A percentile compares a stretch with the other conserved stretches of the same genome.
Evolutionary conservation across 768 basidiomycete genomes (phyloP).

Genomic region (Suillus fuscotomentosus): DNA sequence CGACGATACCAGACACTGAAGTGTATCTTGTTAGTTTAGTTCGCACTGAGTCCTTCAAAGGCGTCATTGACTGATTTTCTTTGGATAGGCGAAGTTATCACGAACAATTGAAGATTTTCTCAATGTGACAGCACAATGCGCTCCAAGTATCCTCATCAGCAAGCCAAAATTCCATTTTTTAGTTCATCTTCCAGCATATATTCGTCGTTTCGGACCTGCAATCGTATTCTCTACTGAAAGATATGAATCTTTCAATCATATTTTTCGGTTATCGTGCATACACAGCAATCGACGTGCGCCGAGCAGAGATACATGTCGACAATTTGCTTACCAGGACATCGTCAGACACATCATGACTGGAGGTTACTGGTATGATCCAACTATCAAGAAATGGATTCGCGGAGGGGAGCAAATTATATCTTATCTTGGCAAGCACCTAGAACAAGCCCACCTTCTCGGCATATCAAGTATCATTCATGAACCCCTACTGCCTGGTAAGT

Average conservation of each 20-base stretch:
- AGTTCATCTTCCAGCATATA: conserved; percentile 22
- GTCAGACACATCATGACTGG: conserved; percentile 17
- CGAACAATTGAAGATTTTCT: conserved; percentile 20
- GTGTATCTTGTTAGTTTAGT: conserved; percentile 13
- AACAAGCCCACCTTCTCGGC: conserved; percentile 4
- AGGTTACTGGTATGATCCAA: conserved; percentile 11
- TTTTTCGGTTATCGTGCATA: conserved; percentile 36
- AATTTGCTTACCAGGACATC: conserved; percentile 10
- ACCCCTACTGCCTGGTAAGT: neutral
- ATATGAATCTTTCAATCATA: conserved; percentile 9
- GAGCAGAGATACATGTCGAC: conserved; percentile 32
- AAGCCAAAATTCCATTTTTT: conserved; percentile 29
- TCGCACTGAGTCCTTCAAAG: neutral
- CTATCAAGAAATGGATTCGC: conserved; percentile 11
- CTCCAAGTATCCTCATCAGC: conserved; percentile 17
- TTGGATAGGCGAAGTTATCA: conserved; percentile 11
- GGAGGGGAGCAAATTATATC: neutral
- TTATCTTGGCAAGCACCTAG: conserved; percentile 4
- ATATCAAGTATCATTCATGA: neutral
- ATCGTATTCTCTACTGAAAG: no score
- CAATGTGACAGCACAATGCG: conserved; percentile 12
- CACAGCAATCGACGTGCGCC: conserved; percentile 36
- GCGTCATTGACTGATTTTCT: neutral
- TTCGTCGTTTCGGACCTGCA: conserved; percentile 9
- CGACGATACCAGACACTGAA: conserved; percentile 22